Evolutionary conservation across 345 rosid genomes (phyloP).

Genomic region (Trapa bicornis): DNA sequence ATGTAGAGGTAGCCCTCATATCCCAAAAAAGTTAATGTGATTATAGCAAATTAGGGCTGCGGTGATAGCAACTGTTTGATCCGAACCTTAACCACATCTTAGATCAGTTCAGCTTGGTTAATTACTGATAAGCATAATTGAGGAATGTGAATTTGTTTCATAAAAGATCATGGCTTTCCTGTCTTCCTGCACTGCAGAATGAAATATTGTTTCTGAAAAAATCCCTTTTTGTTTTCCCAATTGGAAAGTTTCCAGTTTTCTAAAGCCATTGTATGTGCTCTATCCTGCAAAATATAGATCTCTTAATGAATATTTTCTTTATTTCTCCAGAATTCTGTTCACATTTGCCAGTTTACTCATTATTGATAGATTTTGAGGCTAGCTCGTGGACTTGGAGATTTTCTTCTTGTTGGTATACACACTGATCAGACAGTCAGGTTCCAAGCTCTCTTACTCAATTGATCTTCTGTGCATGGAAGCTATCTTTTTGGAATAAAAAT

Average conservation of each 20-base stretch:
- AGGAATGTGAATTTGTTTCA: background rate
- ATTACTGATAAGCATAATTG: background rate
- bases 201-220: background rate
- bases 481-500: background rate
- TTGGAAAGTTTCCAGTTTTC: background rate
- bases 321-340: background rate
- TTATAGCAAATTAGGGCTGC: background rate
- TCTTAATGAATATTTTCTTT: background rate
- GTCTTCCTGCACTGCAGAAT: background rate
- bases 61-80: background rate
- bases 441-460: background rate
- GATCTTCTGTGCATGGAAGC: background rate
- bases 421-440: slow-evolving; percentile 63
- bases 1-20: slow-evolving; percentile 44
- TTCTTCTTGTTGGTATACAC: slow-evolving; percentile 69
- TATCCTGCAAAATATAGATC: background rate
- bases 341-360: slow-evolving; percentile 2
- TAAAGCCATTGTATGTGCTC: too few species aligned
- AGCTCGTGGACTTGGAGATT: slow-evolving; percentile 67
- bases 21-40: background rate
- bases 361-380: slow-evolving; percentile 38
- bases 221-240: background rate
- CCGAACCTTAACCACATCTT: background rate
- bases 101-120: background rate
- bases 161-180: background rate